phyloP scores from a whole-genome alignment of 768 basidiomycete species.

The Boletus vermiculosoides region DNA sequence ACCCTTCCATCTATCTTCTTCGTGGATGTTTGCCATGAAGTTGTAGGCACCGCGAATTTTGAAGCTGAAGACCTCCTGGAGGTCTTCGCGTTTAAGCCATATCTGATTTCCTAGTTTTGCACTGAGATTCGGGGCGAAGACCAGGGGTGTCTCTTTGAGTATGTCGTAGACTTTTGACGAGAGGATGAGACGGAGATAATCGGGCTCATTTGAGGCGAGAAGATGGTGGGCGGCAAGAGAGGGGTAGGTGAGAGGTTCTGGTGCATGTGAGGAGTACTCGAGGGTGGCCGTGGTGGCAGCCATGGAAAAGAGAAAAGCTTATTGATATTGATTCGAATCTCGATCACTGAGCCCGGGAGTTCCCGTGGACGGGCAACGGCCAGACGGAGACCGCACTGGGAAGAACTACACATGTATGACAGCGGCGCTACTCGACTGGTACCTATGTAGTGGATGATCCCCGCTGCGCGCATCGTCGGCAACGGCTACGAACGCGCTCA shows the following conservation, averaged over 20 bases:
- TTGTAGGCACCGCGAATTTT: slow-evolving; percentile 99
- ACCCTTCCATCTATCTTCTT: slow-evolving; percentile 95
- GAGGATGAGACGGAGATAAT: slow-evolving; percentile 86
- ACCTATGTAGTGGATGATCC: background rate
- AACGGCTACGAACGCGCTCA: slow-evolving; percentile 4
- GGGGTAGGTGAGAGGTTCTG: slow-evolving; percentile 63
- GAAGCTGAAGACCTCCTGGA: slow-evolving; percentile 98
- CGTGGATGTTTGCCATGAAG: slow-evolving; percentile 87
- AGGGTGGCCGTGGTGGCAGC: slow-evolving; percentile 47
- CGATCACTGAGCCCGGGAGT: slow-evolving; percentile 9
- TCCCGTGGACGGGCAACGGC: slow-evolving; percentile 16
- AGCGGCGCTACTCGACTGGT: background rate
- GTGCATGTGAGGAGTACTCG: slow-evolving; percentile 70
- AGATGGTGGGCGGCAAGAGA: slow-evolving; percentile 65
- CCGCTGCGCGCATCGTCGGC: background rate
- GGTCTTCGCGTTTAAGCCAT: slow-evolving; percentile 95
- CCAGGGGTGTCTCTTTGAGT: slow-evolving; percentile 85
- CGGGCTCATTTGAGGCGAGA: slow-evolving; percentile 66
- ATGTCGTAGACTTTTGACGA: slow-evolving; percentile 91
- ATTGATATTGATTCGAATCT: slow-evolving; percentile 4
- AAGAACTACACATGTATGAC: background rate
- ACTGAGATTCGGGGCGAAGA: slow-evolving; percentile 83
- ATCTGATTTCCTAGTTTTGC: slow-evolving; percentile 87
- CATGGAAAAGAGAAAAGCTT: slow-evolving; percentile 6
- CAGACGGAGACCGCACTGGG: background rate